These are phyloP conservation scores for Fraxinus paxiana DNA, from an alignment of 305 asterid genomes.

Conservation along the genomic window DNA sequence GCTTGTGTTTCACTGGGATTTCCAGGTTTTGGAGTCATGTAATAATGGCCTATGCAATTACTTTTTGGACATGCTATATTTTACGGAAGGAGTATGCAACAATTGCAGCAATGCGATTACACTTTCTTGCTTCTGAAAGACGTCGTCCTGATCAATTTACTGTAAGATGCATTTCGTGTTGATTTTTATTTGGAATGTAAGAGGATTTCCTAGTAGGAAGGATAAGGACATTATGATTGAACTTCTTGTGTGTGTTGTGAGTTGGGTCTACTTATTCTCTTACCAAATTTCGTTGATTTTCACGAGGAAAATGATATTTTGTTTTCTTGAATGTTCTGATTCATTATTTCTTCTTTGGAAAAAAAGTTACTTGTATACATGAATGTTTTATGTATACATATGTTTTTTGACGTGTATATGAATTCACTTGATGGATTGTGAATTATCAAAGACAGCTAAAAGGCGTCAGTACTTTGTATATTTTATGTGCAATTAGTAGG, in stretches of 20 bases:
- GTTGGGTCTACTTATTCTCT: neutral
- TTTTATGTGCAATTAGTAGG: neutral
- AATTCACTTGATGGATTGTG: neutral
- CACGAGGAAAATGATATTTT: neutral
- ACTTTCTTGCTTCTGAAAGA: constrained; percentile 79
- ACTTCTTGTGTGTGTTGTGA: neutral
- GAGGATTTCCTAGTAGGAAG: neutral
- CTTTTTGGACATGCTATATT: constrained; percentile 83
- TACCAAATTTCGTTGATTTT: neutral
- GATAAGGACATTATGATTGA: neutral
- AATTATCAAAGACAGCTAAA: neutral
- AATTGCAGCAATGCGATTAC: constrained; percentile 78
- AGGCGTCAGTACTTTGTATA: neutral
- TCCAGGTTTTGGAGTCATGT: constrained; percentile 93
- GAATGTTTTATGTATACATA: neutral
- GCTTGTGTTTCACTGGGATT: constrained; percentile 17
- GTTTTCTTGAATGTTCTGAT: neutral
- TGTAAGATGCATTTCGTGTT: constrained; percentile 42
- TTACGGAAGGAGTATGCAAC: constrained; percentile 70
- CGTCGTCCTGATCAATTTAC: constrained; percentile 95
- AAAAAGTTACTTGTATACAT: neutral
- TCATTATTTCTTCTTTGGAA: neutral
- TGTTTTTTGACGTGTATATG: neutral
- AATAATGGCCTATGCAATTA: constrained; percentile 79
- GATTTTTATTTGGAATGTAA: neutral